These are phyloP conservation scores for Coniochaeta sp. DNA, from an alignment of 2,329 filamentous ascomycete species.

Conservation along the genomic window DNA sequence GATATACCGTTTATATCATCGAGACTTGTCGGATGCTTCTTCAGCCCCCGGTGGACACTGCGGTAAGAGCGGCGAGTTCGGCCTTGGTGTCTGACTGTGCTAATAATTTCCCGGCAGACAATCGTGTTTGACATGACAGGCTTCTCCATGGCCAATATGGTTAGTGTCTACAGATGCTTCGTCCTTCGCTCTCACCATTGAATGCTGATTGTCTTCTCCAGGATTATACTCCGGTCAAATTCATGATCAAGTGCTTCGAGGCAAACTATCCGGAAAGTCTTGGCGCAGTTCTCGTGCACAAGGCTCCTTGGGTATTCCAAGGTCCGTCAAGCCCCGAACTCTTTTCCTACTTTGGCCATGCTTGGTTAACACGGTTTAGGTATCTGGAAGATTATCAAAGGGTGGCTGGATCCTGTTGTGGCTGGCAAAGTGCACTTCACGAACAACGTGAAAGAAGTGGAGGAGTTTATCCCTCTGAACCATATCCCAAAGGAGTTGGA, in stretches of 20 bases:
- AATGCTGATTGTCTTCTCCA: constrained; percentile 21
- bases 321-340: constrained; percentile 38
- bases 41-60: constrained; percentile 76
- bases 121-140: constrained; percentile 94
- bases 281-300: constrained; percentile 86
- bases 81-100: not conserved
- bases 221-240: constrained; percentile 95
- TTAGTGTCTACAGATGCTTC: constrained; percentile 24
- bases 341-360: not conserved
- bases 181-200: not conserved
- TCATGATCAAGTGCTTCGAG: constrained; percentile 99
- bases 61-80: constrained; percentile 51
- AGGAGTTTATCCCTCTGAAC: constrained; percentile 62
- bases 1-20: constrained; percentile 88
- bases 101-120: constrained; percentile 44
- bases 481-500: constrained; percentile 78
- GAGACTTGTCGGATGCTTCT: constrained; percentile 87
- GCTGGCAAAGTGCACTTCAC: constrained; percentile 92
- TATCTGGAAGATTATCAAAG: constrained; percentile 93
- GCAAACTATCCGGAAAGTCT: constrained; percentile 95
- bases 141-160: constrained; percentile 93
- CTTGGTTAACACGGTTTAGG: constrained; percentile 35
- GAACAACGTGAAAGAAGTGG: constrained; percentile 70
- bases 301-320: constrained; percentile 95
- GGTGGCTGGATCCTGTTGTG: constrained; percentile 96